Percentiles rank a stretch among this genome's conserved stretches.
These are phyloP conservation scores for Beauveria brongniartii DNA, from an alignment of 2,329 filamentous ascomycete genomes.

Conservation along the genomic window DNA sequence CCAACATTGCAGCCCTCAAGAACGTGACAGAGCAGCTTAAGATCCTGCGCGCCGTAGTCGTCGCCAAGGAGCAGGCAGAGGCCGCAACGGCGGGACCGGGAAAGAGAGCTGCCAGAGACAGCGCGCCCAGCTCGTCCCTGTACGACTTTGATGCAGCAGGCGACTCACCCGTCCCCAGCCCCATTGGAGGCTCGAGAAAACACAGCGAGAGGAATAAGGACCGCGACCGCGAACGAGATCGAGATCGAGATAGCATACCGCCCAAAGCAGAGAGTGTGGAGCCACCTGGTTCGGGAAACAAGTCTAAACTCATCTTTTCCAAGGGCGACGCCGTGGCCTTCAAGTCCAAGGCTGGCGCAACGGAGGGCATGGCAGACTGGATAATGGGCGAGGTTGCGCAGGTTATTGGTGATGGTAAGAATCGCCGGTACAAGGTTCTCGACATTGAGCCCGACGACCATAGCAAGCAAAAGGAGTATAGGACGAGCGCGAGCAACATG, in stretches of 20 bases:
- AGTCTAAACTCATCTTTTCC: conserved; percentile 48
- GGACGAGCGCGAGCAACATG: conserved; percentile 65
- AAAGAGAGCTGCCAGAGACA: conserved; percentile 20
- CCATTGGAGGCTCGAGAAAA: conserved; percentile 22
- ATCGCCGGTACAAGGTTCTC: conserved; percentile 69
- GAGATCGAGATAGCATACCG: conserved; percentile 40
- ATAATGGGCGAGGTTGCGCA: conserved; percentile 73
- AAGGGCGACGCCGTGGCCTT: conserved; percentile 60
- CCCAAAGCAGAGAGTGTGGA: conserved; percentile 50
- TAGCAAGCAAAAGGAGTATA: conserved; percentile 59
- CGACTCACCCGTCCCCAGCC: conserved; percentile 38
- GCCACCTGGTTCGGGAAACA: conserved; percentile 36
- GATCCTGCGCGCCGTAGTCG: conserved; percentile 33
- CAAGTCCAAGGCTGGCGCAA: conserved; percentile 43
- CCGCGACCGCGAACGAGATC: conserved; percentile 22
- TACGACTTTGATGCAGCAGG: conserved; percentile 38
- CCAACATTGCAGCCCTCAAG: conserved; percentile 29
- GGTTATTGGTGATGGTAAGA: conserved; percentile 69
- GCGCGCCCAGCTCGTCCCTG: conserved; percentile 23
- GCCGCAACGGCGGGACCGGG: conserved; percentile 23
- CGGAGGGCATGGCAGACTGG: conserved; percentile 49
- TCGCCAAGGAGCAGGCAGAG: conserved; percentile 35
- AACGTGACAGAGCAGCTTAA: conserved; percentile 34
- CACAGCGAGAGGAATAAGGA: conserved; percentile 25
- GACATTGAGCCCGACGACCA: conserved; percentile 69